phyloP scores from a whole-genome alignment of 495 filamentous ascomycete genomes.

The Astrothelium macrocarpum region DNA sequence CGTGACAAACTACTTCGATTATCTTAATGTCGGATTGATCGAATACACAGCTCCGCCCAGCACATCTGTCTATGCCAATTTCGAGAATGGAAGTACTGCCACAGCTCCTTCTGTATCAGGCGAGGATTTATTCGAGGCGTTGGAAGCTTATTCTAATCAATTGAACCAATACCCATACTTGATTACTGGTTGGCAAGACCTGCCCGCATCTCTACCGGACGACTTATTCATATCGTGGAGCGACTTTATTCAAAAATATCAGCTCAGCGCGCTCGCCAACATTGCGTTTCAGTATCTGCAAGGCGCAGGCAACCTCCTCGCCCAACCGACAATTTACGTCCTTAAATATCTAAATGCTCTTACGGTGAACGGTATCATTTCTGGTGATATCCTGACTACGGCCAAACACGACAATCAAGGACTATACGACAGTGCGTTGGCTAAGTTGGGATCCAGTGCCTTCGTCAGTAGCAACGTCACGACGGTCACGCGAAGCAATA shows the following conservation, averaged over 20 bases:
- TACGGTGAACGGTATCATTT: conserved; percentile 14
- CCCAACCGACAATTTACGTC: conserved; percentile 27
- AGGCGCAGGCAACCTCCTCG: conserved; percentile 35
- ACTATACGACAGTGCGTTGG: conserved; percentile 33
- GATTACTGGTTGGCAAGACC: conserved; percentile 30
- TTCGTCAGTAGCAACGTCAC: conserved; percentile 29
- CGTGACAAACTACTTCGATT: conserved; percentile 32
- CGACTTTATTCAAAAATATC: conserved; percentile 36
- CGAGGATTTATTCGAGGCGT: conserved; percentile 19
- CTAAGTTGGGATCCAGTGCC: conserved; percentile 25
- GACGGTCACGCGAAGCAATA: conserved; percentile 21
- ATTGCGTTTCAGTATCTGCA: conserved; percentile 28
- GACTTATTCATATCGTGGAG: conserved; percentile 36
- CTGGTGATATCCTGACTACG: conserved; percentile 25
- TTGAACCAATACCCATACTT: conserved; percentile 35
- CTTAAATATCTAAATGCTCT: conserved; percentile 18
- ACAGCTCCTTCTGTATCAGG: background rate
- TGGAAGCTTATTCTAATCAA: conserved; percentile 26
- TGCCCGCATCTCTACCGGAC: conserved; percentile 36
- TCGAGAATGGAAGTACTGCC: conserved; percentile 22
- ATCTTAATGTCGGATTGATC: conserved; percentile 28
- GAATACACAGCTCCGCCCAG: background rate
- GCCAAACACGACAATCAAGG: conserved; percentile 33
- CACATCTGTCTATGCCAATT: conserved; percentile 15
- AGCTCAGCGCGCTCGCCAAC: conserved; percentile 26